phyloP scores from a whole-genome alignment of 768 basidiomycete species.

The Asterophora parasitica region DNA sequence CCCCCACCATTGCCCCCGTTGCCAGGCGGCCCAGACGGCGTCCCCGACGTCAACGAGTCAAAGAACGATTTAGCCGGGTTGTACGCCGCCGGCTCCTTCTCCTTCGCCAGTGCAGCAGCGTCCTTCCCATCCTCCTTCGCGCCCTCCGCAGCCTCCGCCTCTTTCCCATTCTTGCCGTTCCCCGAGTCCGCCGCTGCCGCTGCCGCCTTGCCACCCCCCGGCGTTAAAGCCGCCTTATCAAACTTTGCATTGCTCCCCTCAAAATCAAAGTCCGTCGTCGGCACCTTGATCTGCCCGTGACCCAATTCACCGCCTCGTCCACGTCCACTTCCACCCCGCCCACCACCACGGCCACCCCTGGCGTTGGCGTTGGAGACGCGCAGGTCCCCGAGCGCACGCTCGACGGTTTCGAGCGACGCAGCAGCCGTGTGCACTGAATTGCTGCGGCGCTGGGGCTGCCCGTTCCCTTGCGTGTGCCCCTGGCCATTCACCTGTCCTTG shows the following conservation, averaged over 20 bases:
- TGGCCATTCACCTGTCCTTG: too few species aligned
- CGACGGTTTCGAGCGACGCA: conserved; percentile 66
- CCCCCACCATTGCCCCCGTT: conserved; percentile 25
- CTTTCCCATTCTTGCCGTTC: conserved; percentile 24
- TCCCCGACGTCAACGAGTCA: conserved; percentile 53
- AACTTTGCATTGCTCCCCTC: conserved; percentile 72
- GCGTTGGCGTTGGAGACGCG: conserved; percentile 38
- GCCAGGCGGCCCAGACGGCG: conserved; percentile 15
- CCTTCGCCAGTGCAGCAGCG: conserved; percentile 25
- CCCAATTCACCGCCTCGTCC: background rate
- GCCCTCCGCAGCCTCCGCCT: conserved; percentile 23
- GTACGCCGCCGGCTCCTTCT: conserved; percentile 47
- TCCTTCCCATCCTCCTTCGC: conserved; percentile 20
- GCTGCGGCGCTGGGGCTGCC: conserved; percentile 19
- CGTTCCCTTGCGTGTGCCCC: background rate
- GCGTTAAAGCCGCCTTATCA: conserved; percentile 60
- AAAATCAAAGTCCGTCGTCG: conserved; percentile 80
- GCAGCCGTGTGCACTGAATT: conserved; percentile 68
- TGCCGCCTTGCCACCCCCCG: conserved; percentile 7
- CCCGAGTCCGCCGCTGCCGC: conserved; percentile 14
- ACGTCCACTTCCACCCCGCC: background rate
- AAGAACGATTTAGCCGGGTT: conserved; percentile 81
- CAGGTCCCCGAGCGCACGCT: conserved; percentile 49
- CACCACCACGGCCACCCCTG: conserved; percentile 24
- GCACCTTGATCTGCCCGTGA: conserved; percentile 51